Base-by-base conservation (phyloP, 2,329 filamentous ascomycete genomes). In the Colletotrichum gigasporum region DNA sequence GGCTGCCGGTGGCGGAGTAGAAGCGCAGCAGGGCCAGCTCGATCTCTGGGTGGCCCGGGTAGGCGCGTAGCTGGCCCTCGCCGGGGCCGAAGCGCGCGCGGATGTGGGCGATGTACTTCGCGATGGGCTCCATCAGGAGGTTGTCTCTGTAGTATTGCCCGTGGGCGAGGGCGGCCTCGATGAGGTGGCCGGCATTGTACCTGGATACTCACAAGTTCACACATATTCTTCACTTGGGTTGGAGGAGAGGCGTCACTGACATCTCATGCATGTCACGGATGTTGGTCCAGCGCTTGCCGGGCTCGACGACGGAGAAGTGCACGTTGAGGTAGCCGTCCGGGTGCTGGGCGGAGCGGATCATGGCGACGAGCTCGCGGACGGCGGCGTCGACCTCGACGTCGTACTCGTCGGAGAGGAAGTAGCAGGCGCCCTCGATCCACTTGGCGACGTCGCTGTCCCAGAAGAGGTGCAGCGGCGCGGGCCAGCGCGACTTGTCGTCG, bases 371-470 rank as follows among this genome's bases (percentile, higher is more conserved):
- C 58, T 89, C 84, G 28, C 81, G 72, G 0, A 89, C 78, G 0
- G 86, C 85, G 2, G 72, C 72, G 56, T 85, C 80, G 54, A 88
- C 74, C 42, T 83, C 78, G 0, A 73, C 70, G 60, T 85, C 78
- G 16, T 80, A 73, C 12, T 79, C 66, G 44, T 78, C 73, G 26
- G 69, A 70, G 8, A 87, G 74, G 67, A 87, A 82, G 67, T 89
- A 89, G 65, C 85, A 88, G 3, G 85, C 86, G 0, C 83, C 86
- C 73, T 90, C 87, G 52, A 89, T 86, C 85, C 86, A 88, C 73
- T 89, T 89, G 10, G 80, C 86, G 18, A 86, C 53, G 54, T 69
- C 76, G 68, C 78, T 80, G 68, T 89, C 87, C 86, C 86, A 89
- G 70, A 89, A 89, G 1, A 87, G 74, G 67, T 87, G 84, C 20